phyloP scores from a whole-genome alignment of 371 early-diverging fungal genomes.

The Massospora cicadina region DNA sequence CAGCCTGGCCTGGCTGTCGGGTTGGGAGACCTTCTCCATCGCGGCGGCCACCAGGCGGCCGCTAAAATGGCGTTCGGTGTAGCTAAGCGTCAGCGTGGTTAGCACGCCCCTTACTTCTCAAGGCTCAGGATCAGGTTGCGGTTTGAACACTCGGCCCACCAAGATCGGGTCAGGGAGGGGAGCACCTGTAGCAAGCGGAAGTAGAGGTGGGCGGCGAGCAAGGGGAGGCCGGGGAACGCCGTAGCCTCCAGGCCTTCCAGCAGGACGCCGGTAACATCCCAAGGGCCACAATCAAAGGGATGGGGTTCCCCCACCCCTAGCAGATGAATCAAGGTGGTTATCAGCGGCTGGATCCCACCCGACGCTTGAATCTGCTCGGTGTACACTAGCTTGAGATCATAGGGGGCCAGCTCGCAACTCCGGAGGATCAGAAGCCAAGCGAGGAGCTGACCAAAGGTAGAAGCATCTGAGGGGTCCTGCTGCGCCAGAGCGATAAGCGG shows the following conservation, averaged over 20 bases:
- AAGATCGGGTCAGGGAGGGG: slow-evolving; percentile 56
- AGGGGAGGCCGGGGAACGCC: slow-evolving; percentile 32
- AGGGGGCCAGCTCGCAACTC: not conserved
- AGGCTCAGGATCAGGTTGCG: slow-evolving; percentile 53
- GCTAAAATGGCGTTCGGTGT: slow-evolving; percentile 51
- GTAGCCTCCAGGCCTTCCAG: slow-evolving; percentile 26
- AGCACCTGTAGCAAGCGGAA: slow-evolving; percentile 36
- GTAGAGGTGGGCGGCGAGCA: slow-evolving; percentile 57
- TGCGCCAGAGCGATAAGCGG: not conserved
- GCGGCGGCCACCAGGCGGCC: slow-evolving; percentile 46
- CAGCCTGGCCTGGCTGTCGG: slow-evolving; percentile 25
- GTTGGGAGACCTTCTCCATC: slow-evolving; percentile 26
- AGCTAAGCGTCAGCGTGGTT: slow-evolving; percentile 18
- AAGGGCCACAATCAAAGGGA: slow-evolving; percentile 48
- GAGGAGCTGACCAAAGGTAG: slow-evolving; percentile 12
- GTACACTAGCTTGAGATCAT: slow-evolving; percentile 44
- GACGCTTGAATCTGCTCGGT: slow-evolving; percentile 37
- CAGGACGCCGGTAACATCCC: slow-evolving; percentile 47
- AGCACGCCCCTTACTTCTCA: slow-evolving; percentile 26
- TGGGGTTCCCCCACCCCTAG: slow-evolving; percentile 32
- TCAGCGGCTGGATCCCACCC: slow-evolving; percentile 26
- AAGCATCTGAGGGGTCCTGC: not conserved
- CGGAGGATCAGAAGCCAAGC: not conserved
- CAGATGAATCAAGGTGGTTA: slow-evolving; percentile 40
- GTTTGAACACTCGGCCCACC: slow-evolving; percentile 70